A percentile compares a stretch with the other conserved stretches of the same genome.
These are phyloP conservation scores for Fusarium sp. DNA, from an alignment of 2,329 filamentous ascomycete species.

Conservation along the genomic window DNA sequence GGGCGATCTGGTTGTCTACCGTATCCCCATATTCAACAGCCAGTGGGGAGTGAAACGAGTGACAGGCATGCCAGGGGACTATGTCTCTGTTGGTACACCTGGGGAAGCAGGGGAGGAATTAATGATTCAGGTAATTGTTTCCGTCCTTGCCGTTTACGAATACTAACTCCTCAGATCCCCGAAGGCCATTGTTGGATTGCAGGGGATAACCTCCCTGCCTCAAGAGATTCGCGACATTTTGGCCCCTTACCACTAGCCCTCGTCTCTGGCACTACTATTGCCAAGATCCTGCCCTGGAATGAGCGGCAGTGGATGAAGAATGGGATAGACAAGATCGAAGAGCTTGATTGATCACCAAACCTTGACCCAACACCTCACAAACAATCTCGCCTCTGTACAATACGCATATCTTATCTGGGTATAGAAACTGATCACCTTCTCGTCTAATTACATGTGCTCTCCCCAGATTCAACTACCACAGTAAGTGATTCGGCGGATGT, in stretches of 20 bases:
- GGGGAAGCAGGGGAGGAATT: constrained; percentile 58
- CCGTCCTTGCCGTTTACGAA: background rate
- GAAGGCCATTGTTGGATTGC: constrained; percentile 91
- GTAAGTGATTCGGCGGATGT: constrained; percentile 38
- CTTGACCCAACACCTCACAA: background rate
- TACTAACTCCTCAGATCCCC: constrained; percentile 72
- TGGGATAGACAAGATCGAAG: constrained; percentile 54
- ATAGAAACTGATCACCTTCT: constrained; percentile 48
- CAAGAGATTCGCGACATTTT: constrained; percentile 86
- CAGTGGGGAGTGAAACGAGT: constrained; percentile 82
- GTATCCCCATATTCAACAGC: constrained; percentile 75
- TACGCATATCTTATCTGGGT: constrained; percentile 47
- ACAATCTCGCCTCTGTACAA: constrained; percentile 15
- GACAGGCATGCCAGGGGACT: constrained; percentile 80
- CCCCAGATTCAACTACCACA: constrained; percentile 30
- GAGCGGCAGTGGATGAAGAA: constrained; percentile 65
- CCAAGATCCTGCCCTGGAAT: constrained; percentile 66
- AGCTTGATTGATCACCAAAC: constrained; percentile 28
- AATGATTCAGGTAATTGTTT: constrained; percentile 73
- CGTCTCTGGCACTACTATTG: constrained; percentile 84
- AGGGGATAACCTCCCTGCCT: constrained; percentile 88
- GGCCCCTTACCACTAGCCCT: constrained; percentile 89
- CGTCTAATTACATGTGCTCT: constrained; percentile 54
- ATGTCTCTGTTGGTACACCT: constrained; percentile 75
- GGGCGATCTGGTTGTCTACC: constrained; percentile 87